Base-by-base conservation (phyloP, 495 filamentous ascomycete genomes). In the Staphylotrichum longicolle region DNA sequence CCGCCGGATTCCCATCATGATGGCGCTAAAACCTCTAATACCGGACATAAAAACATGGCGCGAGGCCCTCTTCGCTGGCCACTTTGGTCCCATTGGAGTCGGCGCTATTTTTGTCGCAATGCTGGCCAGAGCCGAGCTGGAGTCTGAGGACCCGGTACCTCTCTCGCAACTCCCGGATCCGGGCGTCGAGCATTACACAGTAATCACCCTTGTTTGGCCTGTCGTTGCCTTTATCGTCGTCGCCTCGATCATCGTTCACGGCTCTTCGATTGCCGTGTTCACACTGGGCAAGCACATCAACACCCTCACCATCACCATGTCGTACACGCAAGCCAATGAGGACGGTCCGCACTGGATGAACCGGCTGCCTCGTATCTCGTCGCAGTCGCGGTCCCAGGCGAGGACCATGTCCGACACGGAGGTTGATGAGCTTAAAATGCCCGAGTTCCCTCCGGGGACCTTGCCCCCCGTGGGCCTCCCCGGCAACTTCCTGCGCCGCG, bases 21-120 rank as follows among this genome's bases (percentile, higher is more conserved):
- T 99, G 76, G 72, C 85, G 0, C 75, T 98, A 45, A 98, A 98
- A 70, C 93, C 95, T 0, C 33, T 98, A 6, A 96, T 99, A 72
- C 94, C 94, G 6, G 95, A 98, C 70, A 85, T 99, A 62, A 98
- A 97, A 74, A 97, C 94, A 0, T 99, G 95, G 95, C 89, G 95
- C 58, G 95, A 99, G 73, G 93, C 94, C 33, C 82, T 98, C 12
- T 99, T 99, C 72, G 95, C 95, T 34, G 95, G 95, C 8, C 95
- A 99, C 73, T 99, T 99, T 71, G 95, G 95, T 14, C 95, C 95
- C 30, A 98, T 99, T 63, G 95, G 95, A 57, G 94, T 98, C 55
- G 95, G 95, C 65, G 95, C 93, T 63, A 91, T 99, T 61, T 99
- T 98, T 61, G 90, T 96, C 56, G 90, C 91, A 27, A 95, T 99